phyloP scores from a whole-genome alignment of 179 eudicot genomes.

The Patellifolia procumbens region DNA sequence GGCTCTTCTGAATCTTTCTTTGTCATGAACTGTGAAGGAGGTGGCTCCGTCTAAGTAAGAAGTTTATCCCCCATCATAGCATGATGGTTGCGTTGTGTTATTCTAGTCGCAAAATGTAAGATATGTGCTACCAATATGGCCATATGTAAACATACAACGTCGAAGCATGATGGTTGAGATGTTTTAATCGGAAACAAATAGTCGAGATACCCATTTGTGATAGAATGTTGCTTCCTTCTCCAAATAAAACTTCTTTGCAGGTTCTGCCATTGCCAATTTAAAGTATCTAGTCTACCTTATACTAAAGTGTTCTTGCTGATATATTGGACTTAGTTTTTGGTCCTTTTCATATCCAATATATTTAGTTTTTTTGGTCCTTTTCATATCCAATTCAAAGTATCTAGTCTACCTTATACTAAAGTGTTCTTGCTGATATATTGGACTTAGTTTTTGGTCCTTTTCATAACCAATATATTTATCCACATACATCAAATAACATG shows the following conservation, averaged over 20 bases:
- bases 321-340: no score
- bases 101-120: neutral
- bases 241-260: neutral
- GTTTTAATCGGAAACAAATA: neutral
- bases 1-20: neutral
- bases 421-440: neutral
- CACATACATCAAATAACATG: neutral
- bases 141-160: neutral
- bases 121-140: neutral
- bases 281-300: no score
- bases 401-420: neutral
- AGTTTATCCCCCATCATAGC: neutral
- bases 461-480: neutral
- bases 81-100: neutral
- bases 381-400: no score
- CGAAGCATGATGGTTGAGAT: neutral
- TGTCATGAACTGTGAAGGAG: neutral
- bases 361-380: no score
- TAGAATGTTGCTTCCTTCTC: neutral
- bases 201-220: neutral
- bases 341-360: no score
- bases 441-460: neutral
- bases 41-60: neutral
- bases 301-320: no score
- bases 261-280: neutral